Conservation (phyloP, 768 basidiomycete genomes). For the Solioccasus polychromus region DNA sequence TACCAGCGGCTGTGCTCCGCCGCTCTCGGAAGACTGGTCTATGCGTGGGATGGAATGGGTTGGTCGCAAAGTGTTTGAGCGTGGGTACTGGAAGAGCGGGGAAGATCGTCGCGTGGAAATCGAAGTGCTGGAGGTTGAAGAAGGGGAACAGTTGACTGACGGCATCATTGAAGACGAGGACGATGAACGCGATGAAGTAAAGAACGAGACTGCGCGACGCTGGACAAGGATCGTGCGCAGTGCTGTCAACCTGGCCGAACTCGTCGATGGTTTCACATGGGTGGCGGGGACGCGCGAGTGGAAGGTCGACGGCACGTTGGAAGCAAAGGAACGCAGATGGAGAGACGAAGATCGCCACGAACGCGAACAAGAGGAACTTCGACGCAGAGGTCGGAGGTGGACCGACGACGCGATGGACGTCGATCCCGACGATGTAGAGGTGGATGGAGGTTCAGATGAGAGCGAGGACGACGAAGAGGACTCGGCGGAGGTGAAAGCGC, state of each 20-base stretch:
- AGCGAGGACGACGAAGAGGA: slow-evolving; percentile 63
- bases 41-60: slow-evolving; percentile 97
- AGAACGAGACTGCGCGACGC: slow-evolving; percentile 47
- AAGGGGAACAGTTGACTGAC: slow-evolving; percentile 58
- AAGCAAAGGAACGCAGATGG: slow-evolving; percentile 69
- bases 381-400: slow-evolving; percentile 60
- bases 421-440: slow-evolving; percentile 52
- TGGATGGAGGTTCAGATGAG: slow-evolving; percentile 43
- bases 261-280: slow-evolving; percentile 78
- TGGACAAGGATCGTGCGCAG: slow-evolving; percentile 77
- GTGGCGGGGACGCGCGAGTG: slow-evolving; percentile 56
- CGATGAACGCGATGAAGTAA: slow-evolving; percentile 34
- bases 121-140: slow-evolving; percentile 69
- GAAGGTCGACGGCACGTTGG: slow-evolving; percentile 61
- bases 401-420: slow-evolving; percentile 70
- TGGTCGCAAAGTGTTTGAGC: slow-evolving; percentile 83
- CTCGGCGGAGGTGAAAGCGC: slow-evolving; percentile 67
- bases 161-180: slow-evolving; percentile 82
- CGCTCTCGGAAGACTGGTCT: slow-evolving; percentile 93
- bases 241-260: slow-evolving; percentile 60
- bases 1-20: slow-evolving; percentile 63
- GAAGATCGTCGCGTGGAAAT: slow-evolving; percentile 68
- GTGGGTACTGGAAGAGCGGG: slow-evolving; percentile 89
- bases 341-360: slow-evolving; percentile 65
- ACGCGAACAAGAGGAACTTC: slow-evolving; percentile 63